Percentiles rank a stretch among this genome's conserved stretches.
Evolutionary conservation across 331 rosid genomes (phyloP).

Genomic region (Dryas integrifolia): DNA sequence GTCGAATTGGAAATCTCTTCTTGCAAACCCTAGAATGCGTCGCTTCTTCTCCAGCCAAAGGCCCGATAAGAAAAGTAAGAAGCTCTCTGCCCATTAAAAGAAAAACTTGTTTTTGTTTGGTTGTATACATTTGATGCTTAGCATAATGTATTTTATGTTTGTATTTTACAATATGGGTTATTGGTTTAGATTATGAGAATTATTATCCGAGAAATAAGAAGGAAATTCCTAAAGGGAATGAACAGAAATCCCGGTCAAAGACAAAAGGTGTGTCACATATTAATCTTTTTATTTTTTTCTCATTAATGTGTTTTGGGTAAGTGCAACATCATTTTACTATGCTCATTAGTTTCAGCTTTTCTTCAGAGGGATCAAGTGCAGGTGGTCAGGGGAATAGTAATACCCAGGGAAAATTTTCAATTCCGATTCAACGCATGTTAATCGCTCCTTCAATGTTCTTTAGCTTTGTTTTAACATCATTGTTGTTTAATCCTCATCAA

Average conservation of each 20-base stretch:
- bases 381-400: conserved; percentile 51
- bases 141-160: conserved; percentile 2
- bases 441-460: conserved; percentile 47
- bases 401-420: conserved; percentile 46
- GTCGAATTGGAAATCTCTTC: conserved; percentile 23
- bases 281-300: neutral
- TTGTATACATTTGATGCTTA: neutral
- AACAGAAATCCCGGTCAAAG: conserved; percentile 21
- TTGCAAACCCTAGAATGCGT: conserved; percentile 26
- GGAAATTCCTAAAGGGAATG: conserved; percentile 21
- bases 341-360: neutral
- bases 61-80: conserved; percentile 28
- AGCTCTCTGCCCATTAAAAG: neutral
- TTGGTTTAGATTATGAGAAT: conserved; percentile 32
- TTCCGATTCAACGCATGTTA: conserved; percentile 40
- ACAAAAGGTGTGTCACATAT: conserved; percentile 20
- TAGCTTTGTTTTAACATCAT: conserved; percentile 47
- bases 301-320: neutral
- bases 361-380: conserved; percentile 53
- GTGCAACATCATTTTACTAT: conserved; percentile 2
- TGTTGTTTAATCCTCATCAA: conserved; percentile 46
- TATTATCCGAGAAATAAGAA: conserved; percentile 31
- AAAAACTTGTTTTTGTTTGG: neutral
- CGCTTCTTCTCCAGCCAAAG: conserved; percentile 28
- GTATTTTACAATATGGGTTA: neutral